Conservation (phyloP, 2,329 filamentous ascomycete genomes). For the Monilinia aucupariae region DNA sequence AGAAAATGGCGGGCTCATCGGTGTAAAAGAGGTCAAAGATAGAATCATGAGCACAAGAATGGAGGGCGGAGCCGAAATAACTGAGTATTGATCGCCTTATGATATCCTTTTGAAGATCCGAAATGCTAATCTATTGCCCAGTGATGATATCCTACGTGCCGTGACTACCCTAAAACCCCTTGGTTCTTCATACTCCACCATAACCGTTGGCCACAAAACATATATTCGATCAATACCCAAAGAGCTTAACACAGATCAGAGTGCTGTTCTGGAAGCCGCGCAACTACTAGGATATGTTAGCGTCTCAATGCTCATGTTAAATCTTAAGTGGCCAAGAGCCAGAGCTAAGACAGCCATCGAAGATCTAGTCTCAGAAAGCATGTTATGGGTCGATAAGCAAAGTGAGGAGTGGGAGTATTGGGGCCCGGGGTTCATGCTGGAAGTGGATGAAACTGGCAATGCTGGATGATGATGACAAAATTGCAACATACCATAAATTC, state of each 20-base stretch:
- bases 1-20: constrained; percentile 90
- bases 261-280: constrained; percentile 82
- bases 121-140: constrained; percentile 32
- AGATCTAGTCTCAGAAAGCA: constrained; percentile 78
- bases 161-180: constrained; percentile 83
- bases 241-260: constrained; percentile 92
- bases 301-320: constrained; percentile 80
- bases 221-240: constrained; percentile 92
- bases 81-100: constrained; percentile 53
- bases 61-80: constrained; percentile 70
- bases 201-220: constrained; percentile 74
- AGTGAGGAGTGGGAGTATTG: constrained; percentile 87
- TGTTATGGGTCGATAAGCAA: constrained; percentile 93
- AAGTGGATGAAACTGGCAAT: constrained; percentile 25
- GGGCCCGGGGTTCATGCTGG: constrained; percentile 68
- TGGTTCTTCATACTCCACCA: constrained; percentile 79
- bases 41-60: constrained; percentile 66
- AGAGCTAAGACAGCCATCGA: constrained; percentile 86
- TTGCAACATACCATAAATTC: not conserved
- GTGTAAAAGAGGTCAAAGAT: constrained; percentile 73
- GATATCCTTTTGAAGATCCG: not conserved
- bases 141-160: constrained; percentile 84
- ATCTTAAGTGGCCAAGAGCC: constrained; percentile 78
- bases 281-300: constrained; percentile 88
- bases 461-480: constrained; percentile 12